phyloP scores from a whole-genome alignment of 768 basidiomycete genomes.

The Macrolepiota dolichaula region DNA sequence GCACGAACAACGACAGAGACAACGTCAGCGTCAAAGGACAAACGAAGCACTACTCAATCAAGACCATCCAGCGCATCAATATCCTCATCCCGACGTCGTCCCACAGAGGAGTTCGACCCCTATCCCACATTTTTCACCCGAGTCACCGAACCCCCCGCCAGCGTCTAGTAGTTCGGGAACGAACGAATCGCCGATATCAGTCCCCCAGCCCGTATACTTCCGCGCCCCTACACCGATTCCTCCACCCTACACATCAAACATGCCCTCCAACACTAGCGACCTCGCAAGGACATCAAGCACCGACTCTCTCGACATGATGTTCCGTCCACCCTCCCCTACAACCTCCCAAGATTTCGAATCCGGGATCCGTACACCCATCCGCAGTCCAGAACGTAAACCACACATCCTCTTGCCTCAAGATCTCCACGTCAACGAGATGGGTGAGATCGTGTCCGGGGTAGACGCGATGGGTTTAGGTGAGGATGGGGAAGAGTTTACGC shows the following conservation, averaged over 20 bases:
- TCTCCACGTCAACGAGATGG: constrained; percentile 14
- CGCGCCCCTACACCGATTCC: background rate
- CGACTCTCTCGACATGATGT: background rate
- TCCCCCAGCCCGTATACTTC: background rate
- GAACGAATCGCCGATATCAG: background rate
- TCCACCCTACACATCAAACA: background rate
- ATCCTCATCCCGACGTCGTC: background rate
- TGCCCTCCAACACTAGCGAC: background rate
- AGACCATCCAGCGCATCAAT: constrained; percentile 6
- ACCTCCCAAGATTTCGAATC: background rate
- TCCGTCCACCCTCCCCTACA: background rate
- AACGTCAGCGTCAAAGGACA: background rate
- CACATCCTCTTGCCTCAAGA: constrained; percentile 13
- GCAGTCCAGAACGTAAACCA: background rate
- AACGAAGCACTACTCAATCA: background rate
- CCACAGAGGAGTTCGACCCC: constrained; percentile 3
- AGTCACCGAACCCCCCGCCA: background rate
- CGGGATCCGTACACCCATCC: background rate
- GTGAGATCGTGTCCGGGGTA: constrained; percentile 14
- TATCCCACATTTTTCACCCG: background rate
- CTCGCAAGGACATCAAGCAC: background rate
- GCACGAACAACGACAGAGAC: background rate
- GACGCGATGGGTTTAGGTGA: constrained; percentile 12
- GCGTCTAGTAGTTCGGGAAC: background rate
- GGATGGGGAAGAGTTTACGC: constrained; percentile 37